Evolutionary conservation across 2,329 filamentous ascomycete genomes (phyloP).

Genomic region (Cercospora canescens): DNA sequence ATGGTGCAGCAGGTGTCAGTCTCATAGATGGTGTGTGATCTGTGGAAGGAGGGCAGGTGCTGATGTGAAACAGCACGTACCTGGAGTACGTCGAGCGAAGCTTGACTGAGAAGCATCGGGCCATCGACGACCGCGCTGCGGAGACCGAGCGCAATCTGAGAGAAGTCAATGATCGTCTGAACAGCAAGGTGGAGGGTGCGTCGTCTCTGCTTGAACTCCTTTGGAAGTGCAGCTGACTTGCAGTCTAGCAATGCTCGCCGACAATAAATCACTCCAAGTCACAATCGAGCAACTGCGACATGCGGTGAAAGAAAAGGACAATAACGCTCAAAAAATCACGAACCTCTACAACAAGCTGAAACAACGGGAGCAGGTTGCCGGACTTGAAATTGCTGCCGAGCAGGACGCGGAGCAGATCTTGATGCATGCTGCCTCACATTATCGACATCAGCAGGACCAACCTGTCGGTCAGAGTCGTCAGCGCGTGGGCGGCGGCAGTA

Average conservation of each 20-base stretch:
- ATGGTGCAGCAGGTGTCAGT: slow-evolving; percentile 76
- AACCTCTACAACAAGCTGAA: slow-evolving; percentile 55
- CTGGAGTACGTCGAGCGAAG: slow-evolving; percentile 73
- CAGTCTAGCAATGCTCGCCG: slow-evolving; percentile 11
- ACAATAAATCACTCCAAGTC: slow-evolving; percentile 8
- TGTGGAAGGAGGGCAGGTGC: neutral
- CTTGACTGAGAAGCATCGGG: slow-evolving; percentile 69
- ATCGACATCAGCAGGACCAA: neutral
- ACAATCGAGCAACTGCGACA: slow-evolving; percentile 9
- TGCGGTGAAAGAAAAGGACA: slow-evolving; percentile 16
- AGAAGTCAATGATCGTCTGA: slow-evolving; percentile 64
- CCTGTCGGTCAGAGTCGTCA: slow-evolving; percentile 2
- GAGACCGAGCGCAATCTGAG: slow-evolving; percentile 71
- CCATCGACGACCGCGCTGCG: slow-evolving; percentile 39
- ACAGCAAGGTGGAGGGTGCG: neutral
- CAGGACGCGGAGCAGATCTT: slow-evolving; percentile 52
- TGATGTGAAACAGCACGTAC: slow-evolving; percentile 59
- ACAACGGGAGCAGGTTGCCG: slow-evolving; percentile 54
- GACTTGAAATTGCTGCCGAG: slow-evolving; percentile 57
- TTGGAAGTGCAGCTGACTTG: neutral
- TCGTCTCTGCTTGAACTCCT: neutral
- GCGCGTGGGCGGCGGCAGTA: slow-evolving; percentile 5
- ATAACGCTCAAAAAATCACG: slow-evolving; percentile 1
- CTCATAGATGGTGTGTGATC: neutral
- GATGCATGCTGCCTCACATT: slow-evolving; percentile 26